Conservation (phyloP, 177 flowering plant species). For the Vitis hybrid region DNA sequence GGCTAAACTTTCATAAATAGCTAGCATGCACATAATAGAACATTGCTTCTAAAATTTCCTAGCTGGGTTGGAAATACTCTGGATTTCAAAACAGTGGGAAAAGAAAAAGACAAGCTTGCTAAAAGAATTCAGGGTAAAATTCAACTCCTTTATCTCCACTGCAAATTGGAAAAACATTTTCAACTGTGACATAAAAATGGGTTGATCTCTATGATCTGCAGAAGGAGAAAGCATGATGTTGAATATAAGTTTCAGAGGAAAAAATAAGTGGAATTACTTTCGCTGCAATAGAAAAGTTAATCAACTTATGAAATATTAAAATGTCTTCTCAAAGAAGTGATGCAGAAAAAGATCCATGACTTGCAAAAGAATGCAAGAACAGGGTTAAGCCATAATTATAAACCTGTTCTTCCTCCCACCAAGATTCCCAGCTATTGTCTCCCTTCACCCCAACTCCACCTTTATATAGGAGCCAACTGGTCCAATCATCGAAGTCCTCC, state of each 20-base stretch:
- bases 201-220: too few relatives aligned
- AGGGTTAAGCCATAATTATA: background rate
- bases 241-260: too few relatives aligned
- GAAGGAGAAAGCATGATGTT: too few relatives aligned
- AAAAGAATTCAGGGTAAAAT: background rate
- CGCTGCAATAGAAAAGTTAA: too few relatives aligned
- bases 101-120: background rate
- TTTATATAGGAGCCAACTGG: conserved; percentile 84
- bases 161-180: too few relatives aligned
- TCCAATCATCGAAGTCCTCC: conserved; percentile 95
- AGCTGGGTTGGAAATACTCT: background rate
- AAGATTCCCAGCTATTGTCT: conserved; percentile 90
- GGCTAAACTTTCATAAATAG: background rate
- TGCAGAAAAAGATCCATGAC: too few relatives aligned
- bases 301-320: too few relatives aligned
- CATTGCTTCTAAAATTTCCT: background rate
- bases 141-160: background rate
- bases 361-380: background rate
- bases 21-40: background rate
- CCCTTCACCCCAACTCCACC: conserved; percentile 96
- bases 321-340: too few relatives aligned
- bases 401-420: conserved; percentile 99
- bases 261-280: too few relatives aligned
- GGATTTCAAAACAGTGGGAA: background rate
- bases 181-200: too few relatives aligned